A percentile compares a stretch with the other conserved stretches of the same genome.
These are phyloP conservation scores for Salix purpurea DNA, from an alignment of 345 rosid genomes.

Conservation along the genomic window DNA sequence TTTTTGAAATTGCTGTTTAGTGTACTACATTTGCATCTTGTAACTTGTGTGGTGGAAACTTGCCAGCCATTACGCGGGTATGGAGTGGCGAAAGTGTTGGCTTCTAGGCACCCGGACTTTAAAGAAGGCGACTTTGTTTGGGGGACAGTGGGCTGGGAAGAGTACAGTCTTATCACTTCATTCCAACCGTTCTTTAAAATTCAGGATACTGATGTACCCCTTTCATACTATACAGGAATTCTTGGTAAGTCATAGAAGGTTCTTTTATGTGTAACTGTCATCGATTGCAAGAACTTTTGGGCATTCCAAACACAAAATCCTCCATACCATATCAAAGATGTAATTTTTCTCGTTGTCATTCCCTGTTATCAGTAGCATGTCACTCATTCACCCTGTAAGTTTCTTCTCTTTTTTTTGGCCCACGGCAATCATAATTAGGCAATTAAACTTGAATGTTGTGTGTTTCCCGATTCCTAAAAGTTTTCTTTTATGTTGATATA, in stretches of 20 bases:
- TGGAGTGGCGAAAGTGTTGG: slow-evolving; percentile 56
- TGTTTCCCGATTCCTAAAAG: background rate
- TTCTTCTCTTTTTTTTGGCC: background rate
- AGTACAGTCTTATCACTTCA: slow-evolving; percentile 41
- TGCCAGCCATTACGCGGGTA: slow-evolving; percentile 47
- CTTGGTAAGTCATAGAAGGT: slow-evolving; percentile 39
- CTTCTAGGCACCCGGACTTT: slow-evolving; percentile 44
- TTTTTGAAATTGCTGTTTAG: background rate
- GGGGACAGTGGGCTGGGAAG: slow-evolving; percentile 65
- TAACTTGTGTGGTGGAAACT: background rate
- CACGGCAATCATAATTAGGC: background rate
- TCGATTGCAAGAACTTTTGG: background rate
- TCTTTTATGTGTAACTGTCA: background rate
- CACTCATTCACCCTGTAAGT: background rate
- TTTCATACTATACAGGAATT: slow-evolving; percentile 57
- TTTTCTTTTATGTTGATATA: background rate
- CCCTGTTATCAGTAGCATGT: background rate
- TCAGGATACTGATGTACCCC: slow-evolving; percentile 46
- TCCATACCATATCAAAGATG: background rate
- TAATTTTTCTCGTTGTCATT: too few relatives aligned
- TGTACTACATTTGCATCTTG: background rate
- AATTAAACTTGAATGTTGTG: background rate
- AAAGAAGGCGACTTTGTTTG: slow-evolving; percentile 46
- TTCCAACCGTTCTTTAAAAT: slow-evolving; percentile 43
- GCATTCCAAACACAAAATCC: background rate